These are phyloP conservation scores for Ganoderma meredithae DNA, from an alignment of 1,284 basidiomycete species.

Conservation along the genomic window DNA sequence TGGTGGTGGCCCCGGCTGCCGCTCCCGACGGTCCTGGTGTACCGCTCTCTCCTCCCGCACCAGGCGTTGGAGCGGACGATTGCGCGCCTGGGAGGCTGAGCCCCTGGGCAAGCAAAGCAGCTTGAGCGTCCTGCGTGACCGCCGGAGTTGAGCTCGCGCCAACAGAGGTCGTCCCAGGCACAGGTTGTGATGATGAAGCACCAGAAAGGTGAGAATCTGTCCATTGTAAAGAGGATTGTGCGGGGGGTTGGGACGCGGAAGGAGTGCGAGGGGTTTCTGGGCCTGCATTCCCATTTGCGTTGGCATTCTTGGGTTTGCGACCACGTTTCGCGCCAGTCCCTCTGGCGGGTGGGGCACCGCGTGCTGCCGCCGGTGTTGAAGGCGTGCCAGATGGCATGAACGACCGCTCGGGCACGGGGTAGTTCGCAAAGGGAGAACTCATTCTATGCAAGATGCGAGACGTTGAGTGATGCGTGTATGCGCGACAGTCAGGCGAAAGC, in stretches of 20 bases:
- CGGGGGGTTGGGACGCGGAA: slow-evolving; percentile 22
- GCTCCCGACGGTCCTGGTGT: slow-evolving; percentile 34
- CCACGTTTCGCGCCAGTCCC: slow-evolving; percentile 65
- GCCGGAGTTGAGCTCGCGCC: slow-evolving; percentile 16
- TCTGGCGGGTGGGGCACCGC: slow-evolving; percentile 39
- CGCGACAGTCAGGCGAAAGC: neutral
- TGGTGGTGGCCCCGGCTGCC: slow-evolving; percentile 23
- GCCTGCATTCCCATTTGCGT: slow-evolving; percentile 34
- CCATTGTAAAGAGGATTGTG: slow-evolving; percentile 34
- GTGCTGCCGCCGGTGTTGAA: slow-evolving; percentile 37
- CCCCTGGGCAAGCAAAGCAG: slow-evolving; percentile 27
- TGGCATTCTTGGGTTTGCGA: slow-evolving; percentile 59
- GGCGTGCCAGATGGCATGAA: slow-evolving; percentile 44
- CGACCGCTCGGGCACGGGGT: slow-evolving; percentile 41
- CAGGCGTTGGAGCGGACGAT: slow-evolving; percentile 23
- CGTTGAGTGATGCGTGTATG: neutral
- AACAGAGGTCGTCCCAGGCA: slow-evolving; percentile 25
- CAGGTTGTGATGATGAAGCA: slow-evolving; percentile 16
- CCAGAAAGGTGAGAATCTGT: slow-evolving; percentile 25
- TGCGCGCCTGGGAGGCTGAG: slow-evolving; percentile 39
- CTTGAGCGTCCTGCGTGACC: slow-evolving; percentile 26
- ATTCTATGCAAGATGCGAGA: slow-evolving; percentile 21
- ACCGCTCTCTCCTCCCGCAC: slow-evolving; percentile 26
- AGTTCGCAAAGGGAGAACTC: slow-evolving; percentile 40
- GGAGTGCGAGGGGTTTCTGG: slow-evolving; percentile 28